Conservation (phyloP, 2,329 filamentous ascomycete species). For the Hypoxylon sp. region DNA sequence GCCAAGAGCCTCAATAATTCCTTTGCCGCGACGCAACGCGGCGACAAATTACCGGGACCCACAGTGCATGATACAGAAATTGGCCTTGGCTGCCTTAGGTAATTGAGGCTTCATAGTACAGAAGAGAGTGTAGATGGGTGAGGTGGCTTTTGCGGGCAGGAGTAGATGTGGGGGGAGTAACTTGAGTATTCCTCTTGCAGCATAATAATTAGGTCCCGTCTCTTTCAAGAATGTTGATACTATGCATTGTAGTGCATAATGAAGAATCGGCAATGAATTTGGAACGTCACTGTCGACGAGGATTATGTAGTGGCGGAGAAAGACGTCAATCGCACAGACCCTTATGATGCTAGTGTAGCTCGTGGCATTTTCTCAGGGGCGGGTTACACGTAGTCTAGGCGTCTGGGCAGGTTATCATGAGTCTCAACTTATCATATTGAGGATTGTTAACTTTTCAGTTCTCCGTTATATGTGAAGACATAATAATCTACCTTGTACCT, state of each 20-base stretch:
- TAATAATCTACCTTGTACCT: background rate
- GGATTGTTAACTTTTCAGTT: background rate
- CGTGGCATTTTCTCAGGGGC: too few relatives aligned
- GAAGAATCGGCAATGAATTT: background rate
- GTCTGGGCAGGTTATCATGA: background rate
- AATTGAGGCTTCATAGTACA: background rate
- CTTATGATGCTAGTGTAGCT: background rate
- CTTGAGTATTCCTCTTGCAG: background rate
- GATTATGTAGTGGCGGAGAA: background rate
- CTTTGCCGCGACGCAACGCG: conserved; percentile 7
- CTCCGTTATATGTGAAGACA: background rate
- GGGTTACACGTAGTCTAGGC: background rate
- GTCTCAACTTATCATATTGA: background rate
- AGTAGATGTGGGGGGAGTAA: background rate
- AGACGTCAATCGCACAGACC: background rate
- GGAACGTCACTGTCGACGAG: background rate
- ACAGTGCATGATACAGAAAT: conserved; percentile 9
- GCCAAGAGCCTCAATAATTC: conserved; percentile 33
- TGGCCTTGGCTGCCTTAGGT: background rate
- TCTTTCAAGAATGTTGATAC: background rate
- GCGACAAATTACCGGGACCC: conserved; percentile 21
- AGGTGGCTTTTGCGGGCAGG: too few relatives aligned
- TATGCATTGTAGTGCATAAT: background rate
- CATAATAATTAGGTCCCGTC: background rate
- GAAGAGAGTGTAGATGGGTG: too few relatives aligned